Base-by-base conservation (phyloP, 148 eudicot genomes). In the Cornus suecica region DNA sequence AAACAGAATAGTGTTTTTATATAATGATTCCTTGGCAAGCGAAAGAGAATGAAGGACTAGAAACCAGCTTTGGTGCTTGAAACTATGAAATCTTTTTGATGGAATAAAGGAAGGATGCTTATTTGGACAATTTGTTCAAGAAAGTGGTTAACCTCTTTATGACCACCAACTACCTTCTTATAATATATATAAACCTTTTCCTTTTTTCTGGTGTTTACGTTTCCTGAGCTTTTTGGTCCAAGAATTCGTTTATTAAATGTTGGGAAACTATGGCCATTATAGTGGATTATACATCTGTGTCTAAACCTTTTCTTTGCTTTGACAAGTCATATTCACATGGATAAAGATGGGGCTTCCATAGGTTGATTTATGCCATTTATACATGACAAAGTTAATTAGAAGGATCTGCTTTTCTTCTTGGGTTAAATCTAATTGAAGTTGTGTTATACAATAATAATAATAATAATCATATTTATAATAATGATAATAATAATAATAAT, bases 141-240 rank as follows among this genome's bases (percentile, higher is more conserved):
- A 65, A 74, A 74, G 77, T 29, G 69, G 41, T 65, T 64, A 41
- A 26, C 61, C 65, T 27, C 77, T 74, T 74, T 74, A 65, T 27
- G 77, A 74, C 69, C 61, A 45, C 61, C 69, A 25, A 18, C 4
- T 67, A 34, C 16, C 70, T 67, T 34, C 37, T 67, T 34, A 20
- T 48, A 67, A 7, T n/a, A 67, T 67, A 34, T 15, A 22, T 37
- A 6, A 45, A 10, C 37, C 63, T 34, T 32, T 51, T 30, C 42
- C 34, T 18, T 37, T 18, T 45, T 42, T 37, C 45, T 30, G 37
- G 45, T 28, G 16, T 51, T 8, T 54, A 61, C 52, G 25, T 6
- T 37, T 37, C 45, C 7, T 18, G 52, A 58, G 58, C 32, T 65
- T 54, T 41, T 72, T 2, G 70, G 77, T 81, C 80, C 67, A 76